Evolutionary conservation across 352 stramenopile species (phyloP), one percentile per base, ranked within the genome.

Genomic region (Pythium aristosporum): DNA sequence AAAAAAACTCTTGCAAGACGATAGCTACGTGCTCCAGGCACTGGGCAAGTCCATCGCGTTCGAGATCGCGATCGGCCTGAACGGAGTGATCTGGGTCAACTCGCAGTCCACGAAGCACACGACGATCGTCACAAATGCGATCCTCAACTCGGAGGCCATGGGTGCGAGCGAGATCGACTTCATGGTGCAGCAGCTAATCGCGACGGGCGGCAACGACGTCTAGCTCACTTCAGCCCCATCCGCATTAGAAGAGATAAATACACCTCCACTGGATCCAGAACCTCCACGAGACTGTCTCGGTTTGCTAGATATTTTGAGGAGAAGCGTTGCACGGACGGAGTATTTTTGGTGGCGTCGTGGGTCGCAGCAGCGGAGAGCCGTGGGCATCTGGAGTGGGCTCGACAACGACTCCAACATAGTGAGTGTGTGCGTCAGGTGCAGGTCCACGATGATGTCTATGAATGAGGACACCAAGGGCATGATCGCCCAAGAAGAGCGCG

Each of bases 11-110:
- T 69, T 94, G 25, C 77, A 79, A 16, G 83, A 94, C 43, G 83
- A 92, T 58, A 85, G 75, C 54, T 60, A 77, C 34, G 89, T 98
- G 34, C 75, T 99, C 50, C 54, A 80, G 21, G 87, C 89, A 23
- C 75, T 99, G 21, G 82, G 82, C 42, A 84, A 80, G 54, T 61
- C 73, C 2, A 65, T 99, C 41, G 64, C 92, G 7, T 99, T 99
- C 77, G 97, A 99, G 74, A 75, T 99, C 60, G 91, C 92, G 51
- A 82, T 99, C 41, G 97, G 97, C 25, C 69, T 97, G 43, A 99
- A 99, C 75, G 97, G 97, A 20, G 74, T 96, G 41, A 82, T 99
- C 37, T 99, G 96, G 96, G 82, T 99, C 18, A 95, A 99, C 71
- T 91, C 90, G 20, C 80, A 77, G 57, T 80, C 79, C n/a, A 81